phyloP scores from a whole-genome alignment of 768 basidiomycete species.

The Galerina marginata region DNA sequence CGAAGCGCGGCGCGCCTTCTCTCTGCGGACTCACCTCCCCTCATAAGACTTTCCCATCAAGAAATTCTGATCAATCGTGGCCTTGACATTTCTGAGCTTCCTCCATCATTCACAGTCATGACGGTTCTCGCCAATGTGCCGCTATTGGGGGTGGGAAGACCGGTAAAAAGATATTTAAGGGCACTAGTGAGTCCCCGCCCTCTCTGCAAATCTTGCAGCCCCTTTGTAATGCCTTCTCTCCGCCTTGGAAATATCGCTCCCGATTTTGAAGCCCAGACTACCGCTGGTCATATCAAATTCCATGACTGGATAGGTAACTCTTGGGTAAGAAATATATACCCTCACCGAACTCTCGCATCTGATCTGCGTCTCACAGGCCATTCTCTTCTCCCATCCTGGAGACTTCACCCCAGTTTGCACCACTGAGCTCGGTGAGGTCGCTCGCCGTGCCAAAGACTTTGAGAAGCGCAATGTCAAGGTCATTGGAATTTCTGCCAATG shows the following conservation, averaged over 20 bases:
- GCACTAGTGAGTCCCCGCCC: too few relatives aligned
- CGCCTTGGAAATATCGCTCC: slow-evolving; percentile 90
- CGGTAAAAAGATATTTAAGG: too few relatives aligned
- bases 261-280: slow-evolving; percentile 91
- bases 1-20: too few relatives aligned
- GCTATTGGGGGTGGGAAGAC: too few relatives aligned
- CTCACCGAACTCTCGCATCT: slow-evolving; percentile 2
- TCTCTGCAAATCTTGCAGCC: too few relatives aligned
- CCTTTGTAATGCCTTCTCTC: slow-evolving; percentile 50
- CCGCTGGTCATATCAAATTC: slow-evolving; percentile 85
- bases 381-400: slow-evolving; percentile 95
- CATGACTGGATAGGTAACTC: slow-evolving; percentile 91
- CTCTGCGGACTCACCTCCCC: too few relatives aligned
- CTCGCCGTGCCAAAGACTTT: slow-evolving; percentile 87
- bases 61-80: too few relatives aligned
- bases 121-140: too few relatives aligned
- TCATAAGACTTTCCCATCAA: too few relatives aligned
- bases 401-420: slow-evolving; percentile 96
- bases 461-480: slow-evolving; percentile 88
- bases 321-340: slow-evolving; percentile 61
- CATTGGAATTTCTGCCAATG: slow-evolving; percentile 93
- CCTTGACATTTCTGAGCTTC: too few relatives aligned
- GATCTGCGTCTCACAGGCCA: slow-evolving; percentile 50
- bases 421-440: slow-evolving; percentile 96
- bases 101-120: too few relatives aligned